Evolutionary conservation across 1,284 basidiomycete genomes (phyloP).

Genomic region (Testicularia cyperi): DNA sequence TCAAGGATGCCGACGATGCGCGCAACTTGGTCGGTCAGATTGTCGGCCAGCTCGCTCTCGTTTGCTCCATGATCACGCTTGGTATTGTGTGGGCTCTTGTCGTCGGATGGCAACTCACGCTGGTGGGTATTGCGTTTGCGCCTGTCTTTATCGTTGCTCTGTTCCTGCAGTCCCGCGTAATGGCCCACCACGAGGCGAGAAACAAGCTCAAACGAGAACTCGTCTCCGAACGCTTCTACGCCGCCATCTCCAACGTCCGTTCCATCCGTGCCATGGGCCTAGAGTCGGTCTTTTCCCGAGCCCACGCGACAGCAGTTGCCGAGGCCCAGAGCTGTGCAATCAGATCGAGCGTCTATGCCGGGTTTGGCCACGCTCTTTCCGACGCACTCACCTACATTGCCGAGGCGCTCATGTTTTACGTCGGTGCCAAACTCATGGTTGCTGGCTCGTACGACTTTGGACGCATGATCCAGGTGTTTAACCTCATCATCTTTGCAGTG

Average conservation of each 20-base stretch:
- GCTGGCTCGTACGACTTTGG: slow-evolving; percentile 80
- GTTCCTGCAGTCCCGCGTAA: slow-evolving; percentile 71
- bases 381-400: slow-evolving; percentile 77
- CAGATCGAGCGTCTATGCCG: slow-evolving; percentile 76
- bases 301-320: slow-evolving; percentile 70
- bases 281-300: slow-evolving; percentile 71
- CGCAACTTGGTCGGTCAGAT: slow-evolving; percentile 75
- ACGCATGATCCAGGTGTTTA: slow-evolving; percentile 83
- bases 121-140: slow-evolving; percentile 82
- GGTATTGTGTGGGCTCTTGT: slow-evolving; percentile 85
- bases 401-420: slow-evolving; percentile 80
- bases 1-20: slow-evolving; percentile 91
- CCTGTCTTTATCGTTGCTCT: slow-evolving; percentile 79
- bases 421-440: slow-evolving; percentile 79
- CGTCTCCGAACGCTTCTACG: slow-evolving; percentile 81
- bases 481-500: slow-evolving; percentile 88
- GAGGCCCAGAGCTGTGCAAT: slow-evolving; percentile 72
- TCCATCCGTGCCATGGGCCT: slow-evolving; percentile 89
- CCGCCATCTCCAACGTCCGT: slow-evolving; percentile 80
- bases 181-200: slow-evolving; percentile 71
- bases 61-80: slow-evolving; percentile 76
- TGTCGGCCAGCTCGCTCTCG: slow-evolving; percentile 70
- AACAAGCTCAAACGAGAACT: slow-evolving; percentile 84
- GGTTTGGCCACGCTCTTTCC: slow-evolving; percentile 77
- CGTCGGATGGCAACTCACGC: slow-evolving; percentile 86